These are phyloP conservation scores for Kuraishia floccosa DNA, from an alignment of 805 yeast genomes.

Conservation along the genomic window DNA sequence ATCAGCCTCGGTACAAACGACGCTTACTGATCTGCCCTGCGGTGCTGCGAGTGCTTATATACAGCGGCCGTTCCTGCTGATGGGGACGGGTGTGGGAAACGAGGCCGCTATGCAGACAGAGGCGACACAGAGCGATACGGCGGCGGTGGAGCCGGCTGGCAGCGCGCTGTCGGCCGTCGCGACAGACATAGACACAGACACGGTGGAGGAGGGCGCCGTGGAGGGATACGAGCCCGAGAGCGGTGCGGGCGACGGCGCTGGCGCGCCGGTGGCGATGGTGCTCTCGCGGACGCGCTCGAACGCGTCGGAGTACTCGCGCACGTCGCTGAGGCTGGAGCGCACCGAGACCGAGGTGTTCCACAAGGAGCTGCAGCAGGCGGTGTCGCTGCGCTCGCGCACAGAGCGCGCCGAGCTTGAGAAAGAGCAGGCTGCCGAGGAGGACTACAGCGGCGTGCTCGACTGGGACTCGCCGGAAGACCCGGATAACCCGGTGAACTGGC, in stretches of 20 bases:
- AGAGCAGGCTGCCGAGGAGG: conserved; percentile 14
- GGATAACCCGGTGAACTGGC: conserved; percentile 64
- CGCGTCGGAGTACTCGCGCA: too few relatives aligned
- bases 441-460: conserved; percentile 28
- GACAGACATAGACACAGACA: too few relatives aligned
- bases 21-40: too few relatives aligned
- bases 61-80: too few relatives aligned
- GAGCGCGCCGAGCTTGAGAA: conserved; percentile 1
- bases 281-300: too few relatives aligned
- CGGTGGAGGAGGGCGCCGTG: conserved; percentile 23
- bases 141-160: too few relatives aligned
- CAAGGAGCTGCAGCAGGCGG: background rate
- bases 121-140: too few relatives aligned
- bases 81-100: too few relatives aligned
- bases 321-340: background rate
- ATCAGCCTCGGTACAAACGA: too few relatives aligned
- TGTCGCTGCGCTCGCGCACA: background rate
- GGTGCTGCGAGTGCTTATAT: too few relatives aligned
- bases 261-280: background rate
- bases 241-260: background rate
- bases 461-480: conserved; percentile 59
- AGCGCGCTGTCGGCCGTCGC: too few relatives aligned
- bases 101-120: too few relatives aligned
- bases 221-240: background rate
- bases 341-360: conserved; percentile 2